phyloP scores from a whole-genome alignment of 1,139 yeast species.

The Geotrichum aggregatum region DNA sequence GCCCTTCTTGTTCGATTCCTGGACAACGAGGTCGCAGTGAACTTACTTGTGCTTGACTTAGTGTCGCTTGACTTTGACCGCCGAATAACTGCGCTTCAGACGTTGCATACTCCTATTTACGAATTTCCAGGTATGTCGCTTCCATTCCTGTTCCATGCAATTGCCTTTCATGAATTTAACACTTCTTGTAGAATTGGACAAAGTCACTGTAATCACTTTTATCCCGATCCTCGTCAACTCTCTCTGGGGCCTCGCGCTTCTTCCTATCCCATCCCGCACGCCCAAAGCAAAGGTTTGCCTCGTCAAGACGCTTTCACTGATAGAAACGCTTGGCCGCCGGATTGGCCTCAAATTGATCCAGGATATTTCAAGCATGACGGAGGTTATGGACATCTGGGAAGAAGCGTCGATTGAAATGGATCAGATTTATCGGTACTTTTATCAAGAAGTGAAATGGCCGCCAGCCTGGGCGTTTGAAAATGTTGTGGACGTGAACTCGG shows the following conservation, averaged over 20 bases:
- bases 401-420: too few species aligned
- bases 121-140: background rate
- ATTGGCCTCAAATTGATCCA: background rate
- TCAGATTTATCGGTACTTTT: too few species aligned
- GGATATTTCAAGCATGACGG: too few species aligned
- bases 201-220: too few species aligned
- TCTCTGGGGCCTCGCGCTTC: background rate
- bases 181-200: background rate
- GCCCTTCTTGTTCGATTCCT: background rate
- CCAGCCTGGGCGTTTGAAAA: too few species aligned
- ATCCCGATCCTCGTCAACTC: background rate
- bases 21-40: background rate
- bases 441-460: too few species aligned
- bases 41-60: slow-evolving; percentile 5
- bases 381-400: too few species aligned
- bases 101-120: background rate
- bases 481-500: too few species aligned
- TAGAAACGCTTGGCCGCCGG: too few species aligned
- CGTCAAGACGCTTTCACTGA: background rate
- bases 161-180: too few species aligned
- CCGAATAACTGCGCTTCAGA: background rate
- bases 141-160: too few species aligned
- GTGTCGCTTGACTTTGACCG: background rate
- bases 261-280: background rate
- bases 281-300: background rate